phyloP scores from a whole-genome alignment of 495 filamentous ascomycete genomes.

The Penicillium paxilli region DNA sequence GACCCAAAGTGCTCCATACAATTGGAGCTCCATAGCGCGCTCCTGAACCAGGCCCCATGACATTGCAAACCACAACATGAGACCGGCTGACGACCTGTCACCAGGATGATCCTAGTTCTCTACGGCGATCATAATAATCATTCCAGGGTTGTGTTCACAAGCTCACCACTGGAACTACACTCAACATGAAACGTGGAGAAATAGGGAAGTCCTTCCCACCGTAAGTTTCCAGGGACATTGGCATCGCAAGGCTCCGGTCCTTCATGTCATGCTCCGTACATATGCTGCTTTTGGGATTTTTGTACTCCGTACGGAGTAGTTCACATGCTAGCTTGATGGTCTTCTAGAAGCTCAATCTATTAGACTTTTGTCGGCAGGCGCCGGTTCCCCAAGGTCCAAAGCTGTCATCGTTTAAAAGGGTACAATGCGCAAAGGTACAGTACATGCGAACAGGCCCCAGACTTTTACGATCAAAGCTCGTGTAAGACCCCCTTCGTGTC shows the following conservation, averaged over 20 bases:
- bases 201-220: conserved; percentile 2
- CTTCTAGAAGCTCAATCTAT: conserved; percentile 20
- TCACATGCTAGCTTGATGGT: conserved; percentile 13
- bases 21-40: not conserved
- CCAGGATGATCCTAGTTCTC: not conserved
- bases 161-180: not conserved
- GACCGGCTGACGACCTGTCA: not conserved
- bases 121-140: not conserved
- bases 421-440: not conserved
- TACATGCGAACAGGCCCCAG: not conserved
- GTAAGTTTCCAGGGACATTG: not conserved
- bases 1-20: not conserved
- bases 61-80: not conserved
- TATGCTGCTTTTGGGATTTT: too few relatives aligned
- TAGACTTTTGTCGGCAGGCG: conserved; percentile 18
- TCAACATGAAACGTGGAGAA: conserved; percentile 11
- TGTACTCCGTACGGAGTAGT: not conserved
- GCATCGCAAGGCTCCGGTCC: not conserved
- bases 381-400: conserved; percentile 7
- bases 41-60: not conserved
- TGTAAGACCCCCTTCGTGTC: not conserved
- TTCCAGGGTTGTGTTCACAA: not conserved
- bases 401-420: not conserved
- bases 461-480: not conserved
- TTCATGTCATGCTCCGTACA: not conserved